These are phyloP conservation scores for Colletotrichum paranaense DNA, from an alignment of 2,329 filamentous ascomycete genomes.

Conservation along the genomic window DNA sequence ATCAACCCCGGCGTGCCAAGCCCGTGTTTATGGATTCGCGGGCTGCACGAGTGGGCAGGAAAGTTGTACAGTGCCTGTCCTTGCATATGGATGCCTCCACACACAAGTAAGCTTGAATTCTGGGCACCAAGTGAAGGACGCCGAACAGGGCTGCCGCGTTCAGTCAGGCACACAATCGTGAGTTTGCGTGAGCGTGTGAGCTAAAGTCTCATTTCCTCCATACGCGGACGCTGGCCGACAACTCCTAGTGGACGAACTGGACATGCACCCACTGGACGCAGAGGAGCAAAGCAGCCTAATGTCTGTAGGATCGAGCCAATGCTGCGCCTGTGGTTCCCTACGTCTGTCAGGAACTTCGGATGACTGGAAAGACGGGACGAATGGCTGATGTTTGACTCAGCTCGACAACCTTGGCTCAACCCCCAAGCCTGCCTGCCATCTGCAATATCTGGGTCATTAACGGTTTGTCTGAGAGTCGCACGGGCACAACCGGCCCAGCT, in stretches of 20 bases:
- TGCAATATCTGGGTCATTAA: slow-evolving; percentile 16
- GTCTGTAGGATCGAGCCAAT: slow-evolving; percentile 17
- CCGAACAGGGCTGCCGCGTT: neutral
- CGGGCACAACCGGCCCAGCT: neutral
- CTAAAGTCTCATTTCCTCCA: slow-evolving; percentile 1
- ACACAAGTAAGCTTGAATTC: slow-evolving; percentile 34
- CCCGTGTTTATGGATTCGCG: slow-evolving; percentile 30
- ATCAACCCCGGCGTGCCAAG: slow-evolving; percentile 32
- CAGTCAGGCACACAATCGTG: slow-evolving; percentile 17
- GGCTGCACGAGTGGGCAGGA: slow-evolving; percentile 21
- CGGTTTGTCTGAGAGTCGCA: slow-evolving; percentile 1
- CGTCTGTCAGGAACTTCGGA: slow-evolving; percentile 12
- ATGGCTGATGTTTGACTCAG: slow-evolving; percentile 10
- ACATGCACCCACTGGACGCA: slow-evolving; percentile 1
- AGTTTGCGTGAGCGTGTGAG: neutral
- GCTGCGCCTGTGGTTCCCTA: slow-evolving; percentile 19
- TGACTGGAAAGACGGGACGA: slow-evolving; percentile 18
- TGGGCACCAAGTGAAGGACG: slow-evolving; percentile 15
- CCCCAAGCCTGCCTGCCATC: neutral
- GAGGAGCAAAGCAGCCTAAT: slow-evolving; percentile 14
- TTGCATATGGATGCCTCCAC: slow-evolving; percentile 19
- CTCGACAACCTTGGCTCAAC: slow-evolving; percentile 6
- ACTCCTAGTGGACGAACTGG: slow-evolving; percentile 2
- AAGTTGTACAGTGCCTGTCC: slow-evolving; percentile 19
- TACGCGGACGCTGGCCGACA: slow-evolving; percentile 22